Evolutionary conservation across 371 early-diverging fungal species (phyloP).

Genomic region (Mycotypha africana): DNA sequence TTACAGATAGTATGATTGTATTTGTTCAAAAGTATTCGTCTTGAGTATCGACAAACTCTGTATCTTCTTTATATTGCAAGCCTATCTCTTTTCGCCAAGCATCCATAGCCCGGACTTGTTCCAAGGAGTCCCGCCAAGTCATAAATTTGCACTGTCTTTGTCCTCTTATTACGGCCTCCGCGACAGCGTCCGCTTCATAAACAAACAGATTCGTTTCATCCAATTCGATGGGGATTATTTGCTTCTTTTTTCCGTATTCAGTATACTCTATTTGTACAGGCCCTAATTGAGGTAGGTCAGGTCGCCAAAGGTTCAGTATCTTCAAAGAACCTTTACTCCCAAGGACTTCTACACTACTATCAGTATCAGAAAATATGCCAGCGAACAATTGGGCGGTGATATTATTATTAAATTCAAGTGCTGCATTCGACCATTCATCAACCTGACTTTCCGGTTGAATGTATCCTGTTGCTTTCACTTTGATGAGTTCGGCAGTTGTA

Average conservation of each 20-base stretch:
- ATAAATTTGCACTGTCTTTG: slow-evolving; percentile 34
- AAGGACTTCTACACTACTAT: slow-evolving; percentile 28
- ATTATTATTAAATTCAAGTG: slow-evolving; percentile 24
- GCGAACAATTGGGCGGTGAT: slow-evolving; percentile 36
- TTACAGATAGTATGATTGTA: too few species aligned
- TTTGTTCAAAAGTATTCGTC: too few species aligned
- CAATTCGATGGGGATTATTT: slow-evolving; percentile 20
- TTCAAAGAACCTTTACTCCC: slow-evolving; percentile 32
- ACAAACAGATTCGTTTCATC: slow-evolving; percentile 30
- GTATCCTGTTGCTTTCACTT: slow-evolving; percentile 31
- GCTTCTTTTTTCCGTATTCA: slow-evolving; percentile 17
- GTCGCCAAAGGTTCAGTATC: slow-evolving; percentile 37
- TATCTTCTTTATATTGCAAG: slow-evolving; percentile 31
- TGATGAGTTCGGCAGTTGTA: too few species aligned
- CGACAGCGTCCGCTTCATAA: slow-evolving; percentile 40
- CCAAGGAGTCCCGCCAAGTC: slow-evolving; percentile 38
- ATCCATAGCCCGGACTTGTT: slow-evolving; percentile 38
- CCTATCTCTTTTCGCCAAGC: slow-evolving; percentile 43
- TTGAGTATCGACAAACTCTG: too few species aligned
- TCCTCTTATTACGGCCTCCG: slow-evolving; percentile 28
- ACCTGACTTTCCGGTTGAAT: slow-evolving; percentile 36
- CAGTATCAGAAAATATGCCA: slow-evolving; percentile 35
- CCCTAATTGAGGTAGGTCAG: slow-evolving; percentile 34
- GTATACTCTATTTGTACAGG: slow-evolving; percentile 25
- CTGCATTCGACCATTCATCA: slow-evolving; percentile 43